Conservation (phyloP, 2,329 filamentous ascomycete genomes). For the Colletotrichum chlorophyti region DNA sequence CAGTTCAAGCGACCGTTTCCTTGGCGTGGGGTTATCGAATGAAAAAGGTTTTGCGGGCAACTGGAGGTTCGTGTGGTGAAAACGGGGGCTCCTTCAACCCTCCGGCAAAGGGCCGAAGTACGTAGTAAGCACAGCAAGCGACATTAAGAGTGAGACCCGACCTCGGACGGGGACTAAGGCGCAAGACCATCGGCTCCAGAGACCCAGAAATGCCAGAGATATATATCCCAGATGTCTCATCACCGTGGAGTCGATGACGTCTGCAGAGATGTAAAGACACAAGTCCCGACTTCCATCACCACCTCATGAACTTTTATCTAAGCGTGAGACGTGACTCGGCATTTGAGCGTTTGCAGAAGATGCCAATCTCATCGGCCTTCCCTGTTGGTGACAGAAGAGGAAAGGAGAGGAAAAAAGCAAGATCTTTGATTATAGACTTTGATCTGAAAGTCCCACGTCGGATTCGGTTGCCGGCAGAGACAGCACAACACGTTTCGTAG, state of each 20-base stretch:
- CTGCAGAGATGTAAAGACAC: too few relatives aligned
- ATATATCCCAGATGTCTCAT: slow-evolving; percentile 17
- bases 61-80: slow-evolving; percentile 11
- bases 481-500: background rate
- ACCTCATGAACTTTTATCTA: background rate
- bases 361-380: too few relatives aligned
- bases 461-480: too few relatives aligned
- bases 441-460: too few relatives aligned
- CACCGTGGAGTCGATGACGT: slow-evolving; percentile 26
- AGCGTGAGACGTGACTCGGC: too few relatives aligned
- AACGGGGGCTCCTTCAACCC: background rate
- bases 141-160: background rate
- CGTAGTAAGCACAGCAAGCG: too few relatives aligned
- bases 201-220: background rate
- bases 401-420: too few relatives aligned
- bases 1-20: slow-evolving; percentile 10
- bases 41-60: slow-evolving; percentile 12
- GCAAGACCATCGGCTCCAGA: background rate
- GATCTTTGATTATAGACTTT: too few relatives aligned
- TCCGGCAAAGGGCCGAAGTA: slow-evolving; percentile 27
- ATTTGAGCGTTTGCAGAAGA: too few relatives aligned
- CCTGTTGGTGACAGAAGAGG: too few relatives aligned
- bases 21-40: slow-evolving; percentile 26
- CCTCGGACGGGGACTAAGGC: background rate
- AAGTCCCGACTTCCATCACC: background rate